Evolutionary conservation across 2,329 filamentous ascomycete species (phyloP).

Genomic region (Neobulgaria alba): DNA sequence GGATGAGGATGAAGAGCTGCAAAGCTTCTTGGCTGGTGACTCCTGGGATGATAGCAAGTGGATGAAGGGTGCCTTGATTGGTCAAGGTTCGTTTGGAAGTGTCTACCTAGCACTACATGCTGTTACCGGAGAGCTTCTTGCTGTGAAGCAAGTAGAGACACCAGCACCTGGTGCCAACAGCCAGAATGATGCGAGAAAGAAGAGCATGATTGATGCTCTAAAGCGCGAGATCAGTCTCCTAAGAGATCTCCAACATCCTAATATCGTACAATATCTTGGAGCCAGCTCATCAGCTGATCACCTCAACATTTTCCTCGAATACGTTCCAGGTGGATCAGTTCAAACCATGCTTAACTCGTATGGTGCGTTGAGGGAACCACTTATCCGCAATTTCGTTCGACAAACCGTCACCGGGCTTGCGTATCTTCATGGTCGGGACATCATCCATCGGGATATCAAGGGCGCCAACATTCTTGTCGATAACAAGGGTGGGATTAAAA

Average conservation of each 20-base stretch:
- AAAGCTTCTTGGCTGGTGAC: conserved; percentile 83
- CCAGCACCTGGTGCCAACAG: conserved; percentile 70
- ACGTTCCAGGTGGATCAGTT: conserved; percentile 93
- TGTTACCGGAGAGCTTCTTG: conserved; percentile 93
- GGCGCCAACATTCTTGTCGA: conserved; percentile 97
- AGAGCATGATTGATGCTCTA: conserved; percentile 94
- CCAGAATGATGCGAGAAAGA: conserved; percentile 82
- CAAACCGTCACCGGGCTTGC: conserved; percentile 90
- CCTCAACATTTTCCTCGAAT: conserved; percentile 99
- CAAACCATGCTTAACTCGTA: conserved; percentile 99
- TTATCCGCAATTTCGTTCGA: conserved; percentile 92
- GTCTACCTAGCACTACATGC: conserved; percentile 94
- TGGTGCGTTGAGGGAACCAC: conserved; percentile 83
- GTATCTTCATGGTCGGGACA: conserved; percentile 88
- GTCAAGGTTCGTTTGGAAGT: conserved; percentile 91
- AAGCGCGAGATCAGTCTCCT: conserved; percentile 94
- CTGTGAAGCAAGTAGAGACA: conserved; percentile 95
- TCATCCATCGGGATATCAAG: conserved; percentile 98
- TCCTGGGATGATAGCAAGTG: conserved; percentile 97
- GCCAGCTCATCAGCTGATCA: conserved; percentile 85
- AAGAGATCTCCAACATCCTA: conserved; percentile 87
- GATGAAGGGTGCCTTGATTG: conserved; percentile 98
- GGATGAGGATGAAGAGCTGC: conserved; percentile 80
- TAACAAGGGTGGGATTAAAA: conserved; percentile 98
- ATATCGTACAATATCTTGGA: conserved; percentile 96